Evolutionary conservation across 2,329 filamentous ascomycete genomes (phyloP).

Genomic region (Cladosporium sphaerospermum): DNA sequence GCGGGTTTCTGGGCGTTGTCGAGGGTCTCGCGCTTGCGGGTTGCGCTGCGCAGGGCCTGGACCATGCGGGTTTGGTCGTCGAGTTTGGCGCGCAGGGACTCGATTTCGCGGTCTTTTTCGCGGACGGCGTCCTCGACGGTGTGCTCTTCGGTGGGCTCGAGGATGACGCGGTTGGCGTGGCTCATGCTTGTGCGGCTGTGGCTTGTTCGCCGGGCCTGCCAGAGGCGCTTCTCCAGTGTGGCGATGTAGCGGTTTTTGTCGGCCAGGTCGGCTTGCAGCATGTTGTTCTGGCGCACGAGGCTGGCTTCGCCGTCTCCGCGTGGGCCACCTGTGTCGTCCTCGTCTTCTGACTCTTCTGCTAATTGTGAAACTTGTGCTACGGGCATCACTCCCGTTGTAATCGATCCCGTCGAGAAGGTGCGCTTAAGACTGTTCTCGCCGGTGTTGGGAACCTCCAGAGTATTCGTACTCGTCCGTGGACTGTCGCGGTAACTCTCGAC

Average conservation of each 20-base stretch:
- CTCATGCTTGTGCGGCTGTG: constrained; percentile 79
- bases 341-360: constrained; percentile 31
- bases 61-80: constrained; percentile 97
- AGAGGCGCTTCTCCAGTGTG: constrained; percentile 82
- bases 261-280: constrained; percentile 89
- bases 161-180: constrained; percentile 45
- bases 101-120: constrained; percentile 90
- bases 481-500: constrained; percentile 16
- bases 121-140: constrained; percentile 62
- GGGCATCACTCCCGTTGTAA: constrained; percentile 26
- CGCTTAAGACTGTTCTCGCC: constrained; percentile 23
- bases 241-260: constrained; percentile 97
- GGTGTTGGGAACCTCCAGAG: constrained; percentile 34
- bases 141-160: constrained; percentile 55
- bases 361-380: constrained; percentile 24
- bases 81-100: constrained; percentile 77
- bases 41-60: constrained; percentile 73
- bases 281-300: constrained; percentile 74
- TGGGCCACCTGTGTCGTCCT: constrained; percentile 57
- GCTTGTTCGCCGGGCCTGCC: constrained; percentile 85
- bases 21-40: constrained; percentile 70
- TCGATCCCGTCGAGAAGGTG: constrained; percentile 26
- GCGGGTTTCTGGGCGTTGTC: constrained; percentile 15
- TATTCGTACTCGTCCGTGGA: constrained; percentile 15
- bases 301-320: constrained; percentile 82